Conservation (phyloP, 345 rosid genomes). For the Brassica incana region DNA sequence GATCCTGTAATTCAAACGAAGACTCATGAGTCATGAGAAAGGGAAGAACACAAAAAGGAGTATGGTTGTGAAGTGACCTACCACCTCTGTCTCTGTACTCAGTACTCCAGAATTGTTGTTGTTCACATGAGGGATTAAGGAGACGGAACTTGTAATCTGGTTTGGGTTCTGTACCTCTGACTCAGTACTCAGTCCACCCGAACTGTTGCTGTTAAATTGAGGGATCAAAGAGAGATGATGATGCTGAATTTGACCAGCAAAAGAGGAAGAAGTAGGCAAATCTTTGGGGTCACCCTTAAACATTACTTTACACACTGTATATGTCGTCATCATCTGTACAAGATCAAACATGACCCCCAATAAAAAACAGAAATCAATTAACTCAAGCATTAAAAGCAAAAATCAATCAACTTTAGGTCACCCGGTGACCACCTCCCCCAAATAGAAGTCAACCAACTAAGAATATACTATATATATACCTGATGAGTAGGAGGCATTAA, state of each 20-base stretch:
- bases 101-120: no score
- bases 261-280: neutral
- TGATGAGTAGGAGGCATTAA: conserved; percentile 1
- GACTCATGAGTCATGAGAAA: neutral
- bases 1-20: neutral
- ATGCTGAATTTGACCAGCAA: neutral
- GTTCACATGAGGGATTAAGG: no score
- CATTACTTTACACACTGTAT: no score
- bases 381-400: no score
- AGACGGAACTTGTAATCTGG: no score
- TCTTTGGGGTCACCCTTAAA: neutral
- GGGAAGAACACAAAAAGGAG: neutral
- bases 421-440: no score
- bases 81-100: neutral
- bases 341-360: no score
- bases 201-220: neutral
- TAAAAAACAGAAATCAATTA: no score
- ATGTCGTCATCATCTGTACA: no score
- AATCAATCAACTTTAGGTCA: no score
- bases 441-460: no score
- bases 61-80: neutral
- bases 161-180: neutral
- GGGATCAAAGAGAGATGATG: neutral
- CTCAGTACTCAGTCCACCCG: neutral
- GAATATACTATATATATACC: neutral